A percentile compares a stretch with the other conserved stretches of the same genome.
These are phyloP conservation scores for Paramecium biaurelia DNA, from an alignment of 73 alveolate species.

Conservation along the genomic window DNA sequence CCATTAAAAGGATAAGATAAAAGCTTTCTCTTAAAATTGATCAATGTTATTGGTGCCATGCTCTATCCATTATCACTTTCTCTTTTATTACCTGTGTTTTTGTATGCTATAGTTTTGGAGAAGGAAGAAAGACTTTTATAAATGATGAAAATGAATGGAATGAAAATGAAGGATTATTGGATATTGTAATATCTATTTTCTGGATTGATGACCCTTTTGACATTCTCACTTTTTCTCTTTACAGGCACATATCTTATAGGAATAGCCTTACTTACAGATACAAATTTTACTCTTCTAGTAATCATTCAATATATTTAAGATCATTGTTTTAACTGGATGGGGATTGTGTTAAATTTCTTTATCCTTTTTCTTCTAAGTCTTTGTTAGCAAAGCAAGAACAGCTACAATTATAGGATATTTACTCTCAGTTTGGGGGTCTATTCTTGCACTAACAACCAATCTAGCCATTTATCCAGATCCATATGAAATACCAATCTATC, in stretches of 20 bases:
- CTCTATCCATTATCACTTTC: constrained; percentile 90
- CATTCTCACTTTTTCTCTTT: constrained; percentile 73
- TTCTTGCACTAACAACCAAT: constrained; percentile 80
- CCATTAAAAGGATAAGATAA: constrained; percentile 87
- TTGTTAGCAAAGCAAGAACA: constrained; percentile 88
- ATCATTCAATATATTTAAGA: constrained; percentile 44
- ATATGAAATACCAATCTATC: constrained; percentile 74
- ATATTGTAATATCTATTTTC: constrained; percentile 77
- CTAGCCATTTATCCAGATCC: constrained; percentile 90
- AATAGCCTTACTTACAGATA: constrained; percentile 78
- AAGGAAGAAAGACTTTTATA: constrained; percentile 94
- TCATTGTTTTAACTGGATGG: constrained; percentile 87
- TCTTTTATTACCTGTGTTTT: constrained; percentile 91
- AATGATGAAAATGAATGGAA: constrained; percentile 98
- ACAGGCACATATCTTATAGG: constrained; percentile 78
- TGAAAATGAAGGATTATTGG: constrained; percentile 95
- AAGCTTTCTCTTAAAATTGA: constrained; percentile 80
- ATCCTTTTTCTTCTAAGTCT: constrained; percentile 91
- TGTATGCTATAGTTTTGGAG: constrained; percentile 94
- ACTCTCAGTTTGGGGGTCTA: constrained; percentile 83
- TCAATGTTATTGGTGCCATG: constrained; percentile 84
- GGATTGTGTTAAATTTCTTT: constrained; percentile 94
- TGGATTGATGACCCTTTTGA: constrained; percentile 76
- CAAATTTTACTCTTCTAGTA: constrained; percentile 71
- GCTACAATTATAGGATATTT: constrained; percentile 93